These are phyloP conservation scores for Symbiodinium pilosum DNA, from an alignment of 73 alveolate species.

Conservation along the genomic window DNA sequence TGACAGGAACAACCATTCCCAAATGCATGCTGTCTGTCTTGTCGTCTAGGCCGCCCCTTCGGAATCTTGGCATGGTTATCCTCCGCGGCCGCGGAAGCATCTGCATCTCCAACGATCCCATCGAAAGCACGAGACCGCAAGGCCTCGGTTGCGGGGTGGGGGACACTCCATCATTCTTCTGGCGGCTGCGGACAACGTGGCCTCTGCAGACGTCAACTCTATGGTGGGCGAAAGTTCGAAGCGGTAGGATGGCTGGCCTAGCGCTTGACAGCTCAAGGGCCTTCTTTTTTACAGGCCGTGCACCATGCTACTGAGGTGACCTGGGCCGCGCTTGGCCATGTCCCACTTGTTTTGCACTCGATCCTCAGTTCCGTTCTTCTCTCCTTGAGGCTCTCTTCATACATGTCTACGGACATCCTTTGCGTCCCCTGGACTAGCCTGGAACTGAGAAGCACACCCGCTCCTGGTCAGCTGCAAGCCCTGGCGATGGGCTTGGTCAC, in stretches of 20 bases:
- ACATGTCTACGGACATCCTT: neutral
- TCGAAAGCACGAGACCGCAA: conserved; percentile 72
- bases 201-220: conserved; percentile 65
- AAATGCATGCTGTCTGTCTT: no score
- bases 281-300: neutral
- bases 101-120: conserved; percentile 61
- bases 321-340: conserved; percentile 70
- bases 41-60: no score
- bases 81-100: conserved; percentile 60
- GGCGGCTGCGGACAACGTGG: neutral
- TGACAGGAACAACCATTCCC: neutral
- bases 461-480: neutral
- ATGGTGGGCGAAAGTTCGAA: conserved; percentile 50
- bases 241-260: conserved; percentile 83
- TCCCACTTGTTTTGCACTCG: conserved; percentile 69
- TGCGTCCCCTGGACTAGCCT: neutral
- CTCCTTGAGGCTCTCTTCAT: no score
- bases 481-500: no score
- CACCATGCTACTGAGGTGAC: neutral
- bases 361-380: no score
- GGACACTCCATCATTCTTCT: neutral
- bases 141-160: neutral
- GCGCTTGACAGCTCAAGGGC: neutral
- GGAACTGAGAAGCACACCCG: neutral
- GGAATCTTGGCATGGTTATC: neutral